A percentile compares a stretch with the other conserved stretches of the same genome.
Evolutionary conservation across 495 filamentous ascomycete genomes (phyloP).

Genomic region (Hypoxylon rickii): DNA sequence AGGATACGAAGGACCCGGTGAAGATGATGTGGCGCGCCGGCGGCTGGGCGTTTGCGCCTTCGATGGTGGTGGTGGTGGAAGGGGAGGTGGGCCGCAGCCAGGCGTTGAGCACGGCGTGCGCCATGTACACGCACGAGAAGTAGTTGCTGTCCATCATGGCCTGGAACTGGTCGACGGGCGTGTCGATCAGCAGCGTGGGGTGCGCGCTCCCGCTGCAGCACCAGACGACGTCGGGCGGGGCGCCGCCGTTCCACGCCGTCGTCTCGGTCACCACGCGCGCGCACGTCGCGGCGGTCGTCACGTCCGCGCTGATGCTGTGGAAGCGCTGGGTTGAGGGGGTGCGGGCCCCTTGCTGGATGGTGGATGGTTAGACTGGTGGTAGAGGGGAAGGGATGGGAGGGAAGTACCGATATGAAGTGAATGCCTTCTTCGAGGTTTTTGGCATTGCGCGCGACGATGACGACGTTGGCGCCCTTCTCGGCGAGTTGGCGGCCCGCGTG

Average conservation of each 20-base stretch:
- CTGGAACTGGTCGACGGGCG: constrained; percentile 60
- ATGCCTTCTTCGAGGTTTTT: constrained; percentile 68
- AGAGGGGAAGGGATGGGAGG: too few species aligned
- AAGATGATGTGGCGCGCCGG: constrained; percentile 72
- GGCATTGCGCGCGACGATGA: constrained; percentile 72
- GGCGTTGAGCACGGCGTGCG: constrained; percentile 61
- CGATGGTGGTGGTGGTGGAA: too few species aligned
- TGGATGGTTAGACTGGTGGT: too few species aligned
- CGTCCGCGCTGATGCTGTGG: constrained; percentile 74
- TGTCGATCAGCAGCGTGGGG: constrained; percentile 75
- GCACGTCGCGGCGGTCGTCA: constrained; percentile 64
- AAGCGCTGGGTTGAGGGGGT: constrained; percentile 66
- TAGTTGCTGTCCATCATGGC: constrained; percentile 84
- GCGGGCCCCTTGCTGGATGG: constrained; percentile 56
- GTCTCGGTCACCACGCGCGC: constrained; percentile 67
- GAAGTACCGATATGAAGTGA: constrained; percentile 62
- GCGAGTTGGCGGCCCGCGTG: constrained; percentile 69
- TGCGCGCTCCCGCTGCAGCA: constrained; percentile 72
- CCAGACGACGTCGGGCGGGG: constrained; percentile 80
- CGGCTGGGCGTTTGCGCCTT: not conserved
- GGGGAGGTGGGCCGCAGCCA: too few species aligned
- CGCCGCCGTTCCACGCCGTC: constrained; percentile 71
- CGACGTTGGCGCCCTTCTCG: constrained; percentile 74
- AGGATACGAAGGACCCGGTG: constrained; percentile 72
- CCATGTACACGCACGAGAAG: constrained; percentile 77